Conservation (phyloP, 2,329 filamentous ascomycete species). For the Monilinia aucupariae region DNA sequence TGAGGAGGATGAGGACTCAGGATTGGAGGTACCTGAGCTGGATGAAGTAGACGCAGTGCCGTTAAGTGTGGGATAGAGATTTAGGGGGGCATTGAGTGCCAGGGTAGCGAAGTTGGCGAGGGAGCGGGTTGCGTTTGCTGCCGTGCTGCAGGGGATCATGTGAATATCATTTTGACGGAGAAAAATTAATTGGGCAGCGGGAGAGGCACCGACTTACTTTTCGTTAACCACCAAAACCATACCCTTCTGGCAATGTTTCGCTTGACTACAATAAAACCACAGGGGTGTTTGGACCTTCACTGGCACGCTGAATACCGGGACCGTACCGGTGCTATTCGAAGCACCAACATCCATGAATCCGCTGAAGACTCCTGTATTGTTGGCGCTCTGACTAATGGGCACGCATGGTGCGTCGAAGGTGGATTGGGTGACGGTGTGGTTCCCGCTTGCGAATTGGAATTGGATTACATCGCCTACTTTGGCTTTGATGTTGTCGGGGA, state of each 20-base stretch:
- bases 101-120: constrained; percentile 39
- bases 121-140: constrained; percentile 48
- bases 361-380: constrained; percentile 56
- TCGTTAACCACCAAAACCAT: constrained; percentile 43
- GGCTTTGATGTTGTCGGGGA: constrained; percentile 60
- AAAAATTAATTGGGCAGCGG: background rate
- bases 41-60: constrained; percentile 11
- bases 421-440: constrained; percentile 77
- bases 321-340: constrained; percentile 42
- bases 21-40: constrained; percentile 2
- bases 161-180: constrained; percentile 1
- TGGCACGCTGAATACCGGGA: constrained; percentile 65
- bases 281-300: constrained; percentile 65
- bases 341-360: constrained; percentile 61
- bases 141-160: constrained; percentile 19
- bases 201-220: constrained; percentile 41
- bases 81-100: constrained; percentile 38
- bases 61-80: constrained; percentile 36
- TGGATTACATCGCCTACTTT: constrained; percentile 58
- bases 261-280: constrained; percentile 76
- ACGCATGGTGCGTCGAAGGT: constrained; percentile 66
- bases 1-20: background rate
- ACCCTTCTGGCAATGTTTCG: constrained; percentile 59
- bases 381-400: constrained; percentile 48
- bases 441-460: constrained; percentile 61